Percentiles rank a stretch among this genome's conserved stretches.
These are phyloP conservation scores for Colletotrichum liaoningense DNA, from an alignment of 2,329 filamentous ascomycete genomes.

Conservation along the genomic window DNA sequence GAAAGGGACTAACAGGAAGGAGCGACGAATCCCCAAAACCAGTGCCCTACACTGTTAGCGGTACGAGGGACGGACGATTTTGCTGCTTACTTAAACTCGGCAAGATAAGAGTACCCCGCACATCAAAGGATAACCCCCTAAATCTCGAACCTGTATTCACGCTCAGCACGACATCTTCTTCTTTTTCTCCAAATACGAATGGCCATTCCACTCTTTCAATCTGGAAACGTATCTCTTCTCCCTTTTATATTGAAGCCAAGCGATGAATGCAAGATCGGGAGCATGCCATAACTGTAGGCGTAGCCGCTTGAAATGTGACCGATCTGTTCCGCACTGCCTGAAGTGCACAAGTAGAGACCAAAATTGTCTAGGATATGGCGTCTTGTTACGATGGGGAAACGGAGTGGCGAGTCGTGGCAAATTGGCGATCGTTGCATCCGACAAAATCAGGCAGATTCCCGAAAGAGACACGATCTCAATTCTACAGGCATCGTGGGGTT, in stretches of 20 bases:
- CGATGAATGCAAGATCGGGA: not conserved
- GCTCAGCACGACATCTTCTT: not conserved
- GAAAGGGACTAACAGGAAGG: no score
- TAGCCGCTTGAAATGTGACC: conserved; percentile 15
- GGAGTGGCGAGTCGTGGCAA: conserved; percentile 2
- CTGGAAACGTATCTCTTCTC: not conserved
- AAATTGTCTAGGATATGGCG: conserved; percentile 10
- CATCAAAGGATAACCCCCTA: no score
- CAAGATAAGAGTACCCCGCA: no score
- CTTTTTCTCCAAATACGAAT: not conserved
- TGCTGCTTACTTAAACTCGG: no score
- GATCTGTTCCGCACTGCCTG: conserved; percentile 10
- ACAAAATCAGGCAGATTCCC: not conserved
- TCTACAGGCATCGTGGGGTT: not conserved
- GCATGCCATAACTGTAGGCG: conserved; percentile 15
- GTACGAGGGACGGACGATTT: no score
- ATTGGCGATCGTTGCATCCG: not conserved
- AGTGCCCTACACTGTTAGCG: no score
- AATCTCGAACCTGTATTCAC: no score
- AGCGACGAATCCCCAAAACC: no score
- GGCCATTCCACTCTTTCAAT: not conserved
- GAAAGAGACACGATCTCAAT: not conserved
- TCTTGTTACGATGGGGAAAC: not conserved
- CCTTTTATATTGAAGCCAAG: not conserved
- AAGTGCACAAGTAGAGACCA: conserved; percentile 8